phyloP scores from a whole-genome alignment of 2,329 filamentous ascomycete genomes.

The Ustilaginoidea virens region DNA sequence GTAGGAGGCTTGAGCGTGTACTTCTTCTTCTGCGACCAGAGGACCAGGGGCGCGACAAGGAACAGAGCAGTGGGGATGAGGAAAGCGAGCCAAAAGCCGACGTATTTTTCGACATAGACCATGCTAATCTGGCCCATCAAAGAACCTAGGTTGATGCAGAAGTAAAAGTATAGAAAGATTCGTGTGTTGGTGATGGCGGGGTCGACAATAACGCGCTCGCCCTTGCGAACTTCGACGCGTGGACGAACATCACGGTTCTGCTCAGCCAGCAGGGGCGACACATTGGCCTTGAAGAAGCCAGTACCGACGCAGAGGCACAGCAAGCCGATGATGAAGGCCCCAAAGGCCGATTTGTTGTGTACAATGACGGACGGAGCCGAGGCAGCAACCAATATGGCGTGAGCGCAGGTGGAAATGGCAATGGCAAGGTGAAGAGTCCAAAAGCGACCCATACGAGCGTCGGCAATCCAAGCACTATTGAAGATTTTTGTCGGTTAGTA shows the following conservation, averaged over 20 bases:
- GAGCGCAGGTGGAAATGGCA: constrained; percentile 47
- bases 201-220: constrained; percentile 56
- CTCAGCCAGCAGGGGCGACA: constrained; percentile 56
- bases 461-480: constrained; percentile 38
- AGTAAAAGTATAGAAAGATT: constrained; percentile 49
- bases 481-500: background rate
- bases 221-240: constrained; percentile 37
- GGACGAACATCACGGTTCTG: constrained; percentile 47
- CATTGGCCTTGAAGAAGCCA: constrained; percentile 71
- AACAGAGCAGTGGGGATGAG: constrained; percentile 52
- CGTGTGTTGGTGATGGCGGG: constrained; percentile 52
- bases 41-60: constrained; percentile 43
- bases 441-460: constrained; percentile 59
- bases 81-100: constrained; percentile 62
- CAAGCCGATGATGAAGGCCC: constrained; percentile 53
- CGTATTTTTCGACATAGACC: constrained; percentile 61
- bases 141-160: constrained; percentile 46
- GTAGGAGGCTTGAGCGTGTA: constrained; percentile 52
- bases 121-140: constrained; percentile 41
- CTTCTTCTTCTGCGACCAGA: constrained; percentile 41
- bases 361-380: constrained; percentile 48
- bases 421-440: constrained; percentile 57
- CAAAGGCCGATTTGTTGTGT: constrained; percentile 40
- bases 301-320: constrained; percentile 44
- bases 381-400: constrained; percentile 49